Base-by-base conservation (phyloP, 441 rosid genomes). In the Geranium incanum region DNA sequence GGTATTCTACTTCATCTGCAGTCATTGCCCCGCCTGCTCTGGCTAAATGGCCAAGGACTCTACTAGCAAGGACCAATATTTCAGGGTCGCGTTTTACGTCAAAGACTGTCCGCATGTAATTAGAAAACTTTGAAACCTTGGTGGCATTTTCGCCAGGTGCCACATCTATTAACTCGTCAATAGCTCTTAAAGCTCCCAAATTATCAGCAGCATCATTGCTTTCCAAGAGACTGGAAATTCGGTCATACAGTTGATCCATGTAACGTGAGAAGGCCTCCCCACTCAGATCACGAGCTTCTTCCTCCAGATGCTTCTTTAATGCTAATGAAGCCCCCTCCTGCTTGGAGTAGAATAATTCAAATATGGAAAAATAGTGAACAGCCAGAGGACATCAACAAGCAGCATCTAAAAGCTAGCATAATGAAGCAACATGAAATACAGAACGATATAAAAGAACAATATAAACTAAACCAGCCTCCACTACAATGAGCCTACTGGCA, bases 1-100 rank as follows among this genome's bases (percentile, higher is more conserved):
- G 98, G 86, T 89, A 83, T 76, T 93, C 97, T 73, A 93, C 95
- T 93, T 93, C 97, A 75, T 95, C 99, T 16, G 99, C 97, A 70
- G 96, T 90, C 99, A 93, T 93, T 45, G 95, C 96, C 67, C 99
- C 99, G 69, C 99, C 98, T 6, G 97, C 94, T 85, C 96, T 86
- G 8, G 98, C 98, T 75, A 95, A 88, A 76, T 95, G 99, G 36
- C 99, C 99, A 79, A 95, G 87, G 74, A 95, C 99, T 82, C 78
- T 80, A 83, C 98, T 95, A 72, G 97, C 97, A 87, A 88, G 96
- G 72, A 88, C 85, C 83, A 95, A 81, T 73, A 88, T 88, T 64
- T 90, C 95, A 45, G 83, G 89, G 77, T 93, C 99, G 62, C 95
- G 93, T 84, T 90, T 95, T 45, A 78, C 84, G 68, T 89, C 99